A percentile compares a stretch with the other conserved stretches of the same genome.
Evolutionary conservation across 2,329 filamentous ascomycete genomes (phyloP).

Genomic region (Tolypocladium ovalisporum): DNA sequence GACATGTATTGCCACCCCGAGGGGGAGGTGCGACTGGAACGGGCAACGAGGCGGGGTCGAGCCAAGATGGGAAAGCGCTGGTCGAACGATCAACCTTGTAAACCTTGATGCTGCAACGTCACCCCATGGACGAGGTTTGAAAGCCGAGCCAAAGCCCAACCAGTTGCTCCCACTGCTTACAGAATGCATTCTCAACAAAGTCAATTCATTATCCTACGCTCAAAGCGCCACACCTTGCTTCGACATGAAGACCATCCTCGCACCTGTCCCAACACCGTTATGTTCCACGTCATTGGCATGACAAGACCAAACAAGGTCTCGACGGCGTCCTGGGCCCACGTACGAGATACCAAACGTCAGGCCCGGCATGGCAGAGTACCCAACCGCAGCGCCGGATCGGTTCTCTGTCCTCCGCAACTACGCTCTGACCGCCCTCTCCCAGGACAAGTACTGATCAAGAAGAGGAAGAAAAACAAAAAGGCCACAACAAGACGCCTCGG

Average conservation of each 20-base stretch:
- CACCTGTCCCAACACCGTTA: not conserved
- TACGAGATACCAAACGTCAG: not conserved
- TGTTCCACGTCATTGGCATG: not conserved
- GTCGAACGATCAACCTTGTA: not conserved
- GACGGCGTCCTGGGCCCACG: not conserved
- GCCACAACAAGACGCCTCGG: conserved; percentile 11
- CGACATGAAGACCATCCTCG: not conserved
- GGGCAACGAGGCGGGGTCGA: not conserved
- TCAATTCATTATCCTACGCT: not conserved
- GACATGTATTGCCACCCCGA: not conserved
- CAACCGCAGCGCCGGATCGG: not conserved
- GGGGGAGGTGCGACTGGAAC: not conserved
- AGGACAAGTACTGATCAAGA: not conserved
- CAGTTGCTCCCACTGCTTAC: not conserved
- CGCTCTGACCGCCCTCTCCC: not conserved
- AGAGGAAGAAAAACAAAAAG: too few relatives aligned
- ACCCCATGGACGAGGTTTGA: not conserved
- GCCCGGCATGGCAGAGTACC: not conserved
- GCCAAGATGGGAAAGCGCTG: not conserved
- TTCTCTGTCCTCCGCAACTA: not conserved
- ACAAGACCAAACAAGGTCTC: not conserved
- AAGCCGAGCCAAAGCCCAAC: not conserved
- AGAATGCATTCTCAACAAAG: not conserved
- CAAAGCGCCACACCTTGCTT: not conserved
- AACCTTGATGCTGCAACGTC: not conserved